Evolutionary conservation across 441 rosid genomes (phyloP).

Genomic region (Euphorbia schlechtendalii): DNA sequence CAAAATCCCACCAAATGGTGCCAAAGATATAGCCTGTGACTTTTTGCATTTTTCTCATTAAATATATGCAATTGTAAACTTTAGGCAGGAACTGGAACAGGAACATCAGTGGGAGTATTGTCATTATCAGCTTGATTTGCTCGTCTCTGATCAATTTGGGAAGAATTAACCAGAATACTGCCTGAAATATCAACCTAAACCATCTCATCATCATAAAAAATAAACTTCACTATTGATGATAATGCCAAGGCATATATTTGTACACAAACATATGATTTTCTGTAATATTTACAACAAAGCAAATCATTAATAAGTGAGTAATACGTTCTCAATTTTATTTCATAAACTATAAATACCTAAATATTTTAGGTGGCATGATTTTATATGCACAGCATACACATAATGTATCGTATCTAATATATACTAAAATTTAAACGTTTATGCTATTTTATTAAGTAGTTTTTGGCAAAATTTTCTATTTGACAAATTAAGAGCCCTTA

Average conservation of each 20-base stretch:
- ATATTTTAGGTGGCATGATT: no score
- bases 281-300: no score
- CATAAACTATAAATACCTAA: no score
- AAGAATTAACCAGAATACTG: conserved; percentile 50
- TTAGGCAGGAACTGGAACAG: conserved; percentile 72
- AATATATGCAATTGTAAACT: conserved; percentile 49
- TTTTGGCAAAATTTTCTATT: no score
- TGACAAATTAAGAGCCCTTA: no score
- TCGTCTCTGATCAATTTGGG: conserved; percentile 59
- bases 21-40: conserved; percentile 71
- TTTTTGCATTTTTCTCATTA: conserved; percentile 61
- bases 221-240: neutral
- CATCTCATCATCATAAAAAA: neutral
- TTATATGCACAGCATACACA: no score
- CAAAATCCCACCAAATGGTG: conserved; percentile 75
- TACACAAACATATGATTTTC: no score
- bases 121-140: conserved; percentile 51
- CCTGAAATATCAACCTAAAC: conserved; percentile 28
- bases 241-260: neutral
- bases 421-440: no score
- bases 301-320: no score
- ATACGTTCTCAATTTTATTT: no score
- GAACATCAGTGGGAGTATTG: conserved; percentile 50
- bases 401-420: no score
- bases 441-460: no score